Conservation (phyloP, 225 moss, liverwort and hornwort species). For the Physcomitrium patens region DNA sequence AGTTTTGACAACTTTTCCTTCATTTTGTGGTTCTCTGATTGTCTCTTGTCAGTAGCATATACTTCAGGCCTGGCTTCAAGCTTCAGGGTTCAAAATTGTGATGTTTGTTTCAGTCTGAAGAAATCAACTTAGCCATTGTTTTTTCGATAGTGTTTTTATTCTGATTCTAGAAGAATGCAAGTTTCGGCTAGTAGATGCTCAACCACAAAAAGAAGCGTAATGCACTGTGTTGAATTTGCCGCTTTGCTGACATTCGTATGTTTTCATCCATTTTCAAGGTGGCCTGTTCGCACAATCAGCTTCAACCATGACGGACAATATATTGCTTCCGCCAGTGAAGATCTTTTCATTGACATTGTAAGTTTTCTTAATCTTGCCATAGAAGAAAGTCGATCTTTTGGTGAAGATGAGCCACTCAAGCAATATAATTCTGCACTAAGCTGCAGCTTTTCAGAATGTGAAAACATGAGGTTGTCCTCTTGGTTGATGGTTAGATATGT, state of each 20-base stretch:
- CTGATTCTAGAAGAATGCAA: neutral
- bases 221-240: neutral
- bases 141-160: neutral
- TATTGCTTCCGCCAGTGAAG: conserved; percentile 99
- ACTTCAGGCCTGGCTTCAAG: neutral
- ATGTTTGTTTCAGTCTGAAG: conserved; percentile 1
- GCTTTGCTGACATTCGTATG: conserved; percentile 25
- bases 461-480: neutral
- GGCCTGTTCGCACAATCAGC: conserved; percentile 99
- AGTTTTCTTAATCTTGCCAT: conserved; percentile 33
- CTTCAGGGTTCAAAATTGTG: conserved; percentile 13
- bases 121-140: neutral
- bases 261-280: conserved; percentile 49
- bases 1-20: conserved; percentile 28
- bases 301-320: conserved; percentile 97
- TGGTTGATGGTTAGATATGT: neutral
- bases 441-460: neutral
- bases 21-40: conserved; percentile 1
- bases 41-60: conserved; percentile 17
- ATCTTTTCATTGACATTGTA: conserved; percentile 98
- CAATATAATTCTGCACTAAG: conserved; percentile 1
- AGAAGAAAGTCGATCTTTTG: conserved; percentile 9
- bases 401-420: conserved; percentile 15
- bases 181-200: neutral
- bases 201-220: neutral